These are phyloP conservation scores for Obba rivulosa DNA, from an alignment of 768 basidiomycete species.

Conservation along the genomic window DNA sequence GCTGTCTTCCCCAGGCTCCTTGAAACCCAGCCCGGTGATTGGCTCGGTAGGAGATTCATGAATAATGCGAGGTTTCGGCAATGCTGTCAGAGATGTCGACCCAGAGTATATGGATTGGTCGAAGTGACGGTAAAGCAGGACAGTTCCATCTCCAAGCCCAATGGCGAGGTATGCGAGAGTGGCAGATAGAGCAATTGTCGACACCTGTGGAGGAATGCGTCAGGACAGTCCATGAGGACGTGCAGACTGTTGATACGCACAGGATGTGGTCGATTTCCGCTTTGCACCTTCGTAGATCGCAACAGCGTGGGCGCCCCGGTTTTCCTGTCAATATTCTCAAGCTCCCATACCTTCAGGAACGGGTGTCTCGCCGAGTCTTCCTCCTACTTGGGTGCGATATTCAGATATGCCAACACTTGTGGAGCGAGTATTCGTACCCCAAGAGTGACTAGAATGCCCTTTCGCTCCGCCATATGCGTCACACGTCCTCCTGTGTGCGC, in stretches of 20 bases:
- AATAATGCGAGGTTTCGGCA: constrained; percentile 84
- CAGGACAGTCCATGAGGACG: background rate
- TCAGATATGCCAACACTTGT: background rate
- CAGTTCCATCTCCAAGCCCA: constrained; percentile 92
- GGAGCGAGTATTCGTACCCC: constrained; percentile 53
- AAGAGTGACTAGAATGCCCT: constrained; percentile 79
- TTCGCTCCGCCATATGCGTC: constrained; percentile 80
- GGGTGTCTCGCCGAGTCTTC: constrained; percentile 65
- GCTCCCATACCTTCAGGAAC: constrained; percentile 85
- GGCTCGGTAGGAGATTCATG: constrained; percentile 86
- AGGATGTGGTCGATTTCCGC: constrained; percentile 73
- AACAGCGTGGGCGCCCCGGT: constrained; percentile 57
- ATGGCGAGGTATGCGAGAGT: constrained; percentile 82
- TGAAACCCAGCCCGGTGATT: constrained; percentile 89
- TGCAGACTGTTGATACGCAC: constrained; percentile 32
- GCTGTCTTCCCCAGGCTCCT: constrained; percentile 43
- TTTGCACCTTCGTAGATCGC: constrained; percentile 72
- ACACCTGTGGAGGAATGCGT: constrained; percentile 41
- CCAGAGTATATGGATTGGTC: constrained; percentile 79
- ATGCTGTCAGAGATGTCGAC: constrained; percentile 56
- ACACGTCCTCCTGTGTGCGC: constrained; percentile 78
- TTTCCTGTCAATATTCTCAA: constrained; percentile 65
- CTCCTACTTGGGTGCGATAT: constrained; percentile 45
- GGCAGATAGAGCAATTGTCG: constrained; percentile 73
- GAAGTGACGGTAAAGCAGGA: constrained; percentile 85